These are phyloP conservation scores for Aspergillus latus DNA, from an alignment of 2,329 filamentous ascomycete species.

Conservation along the genomic window DNA sequence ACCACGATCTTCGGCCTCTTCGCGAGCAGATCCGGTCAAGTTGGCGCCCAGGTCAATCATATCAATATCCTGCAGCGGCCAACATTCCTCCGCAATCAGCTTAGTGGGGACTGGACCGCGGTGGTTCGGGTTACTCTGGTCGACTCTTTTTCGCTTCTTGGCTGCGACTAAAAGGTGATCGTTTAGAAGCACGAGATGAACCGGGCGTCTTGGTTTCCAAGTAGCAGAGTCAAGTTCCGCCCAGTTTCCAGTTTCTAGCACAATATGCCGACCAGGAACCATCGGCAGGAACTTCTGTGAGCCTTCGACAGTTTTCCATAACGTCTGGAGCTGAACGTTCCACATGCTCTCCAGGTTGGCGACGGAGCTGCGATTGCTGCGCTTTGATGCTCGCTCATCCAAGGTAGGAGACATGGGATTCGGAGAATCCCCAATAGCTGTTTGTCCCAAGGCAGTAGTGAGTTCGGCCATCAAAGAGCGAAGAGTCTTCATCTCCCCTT, in stretches of 20 bases:
- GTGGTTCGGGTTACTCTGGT: conserved; percentile 55
- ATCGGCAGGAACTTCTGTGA: conserved; percentile 96
- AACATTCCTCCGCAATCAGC: conserved; percentile 89
- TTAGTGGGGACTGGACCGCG: conserved; percentile 59
- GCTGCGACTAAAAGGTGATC: conserved; percentile 91
- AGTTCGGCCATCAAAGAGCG: conserved; percentile 90
- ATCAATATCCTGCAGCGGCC: conserved; percentile 88
- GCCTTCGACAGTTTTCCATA: conserved; percentile 97
- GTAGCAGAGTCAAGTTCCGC: conserved; percentile 96
- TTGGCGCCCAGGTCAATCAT: conserved; percentile 76
- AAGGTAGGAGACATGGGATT: conserved; percentile 52
- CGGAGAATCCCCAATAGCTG: conserved; percentile 52
- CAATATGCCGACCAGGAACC: conserved; percentile 84
- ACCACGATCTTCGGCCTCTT: conserved; percentile 54
- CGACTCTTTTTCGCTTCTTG: conserved; percentile 85
- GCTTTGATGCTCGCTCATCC: conserved; percentile 52
- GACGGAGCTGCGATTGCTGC: conserved; percentile 82
- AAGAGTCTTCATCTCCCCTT: conserved; percentile 89
- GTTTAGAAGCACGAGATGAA: conserved; percentile 90
- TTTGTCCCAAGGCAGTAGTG: conserved; percentile 64
- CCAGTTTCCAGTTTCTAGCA: conserved; percentile 91
- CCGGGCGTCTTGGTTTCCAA: conserved; percentile 85
- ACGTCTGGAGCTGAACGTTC: conserved; percentile 68
- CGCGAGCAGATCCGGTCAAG: conserved; percentile 37
- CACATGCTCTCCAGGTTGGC: conserved; percentile 69